Base-by-base conservation (phyloP, 1,284 basidiomycete species). In the Trametes polyzona region DNA sequence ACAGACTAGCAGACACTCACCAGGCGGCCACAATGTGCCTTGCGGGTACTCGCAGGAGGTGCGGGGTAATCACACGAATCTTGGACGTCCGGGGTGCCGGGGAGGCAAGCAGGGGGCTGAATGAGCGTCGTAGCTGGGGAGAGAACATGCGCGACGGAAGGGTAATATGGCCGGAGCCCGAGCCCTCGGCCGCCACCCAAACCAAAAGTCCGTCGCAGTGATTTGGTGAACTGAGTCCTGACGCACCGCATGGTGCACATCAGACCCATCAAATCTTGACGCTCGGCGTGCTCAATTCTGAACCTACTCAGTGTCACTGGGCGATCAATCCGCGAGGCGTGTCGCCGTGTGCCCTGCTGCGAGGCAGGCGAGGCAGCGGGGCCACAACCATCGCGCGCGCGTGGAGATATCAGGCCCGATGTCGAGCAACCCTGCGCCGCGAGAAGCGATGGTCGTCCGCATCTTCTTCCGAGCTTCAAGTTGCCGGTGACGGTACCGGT, bases 241-340 rank as follows among this genome's bases (percentile, higher is more conserved):
- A 36, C 24, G 36, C 46, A 48, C 53, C 53, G 29, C 53, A 55
- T 55, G 53, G 53, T 48, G 11, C 33, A n/a, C 53, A 55, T 55
- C 53, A 55, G 40, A 9, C n/a, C 39, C 46, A 55, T 55, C 53
- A 55, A 30, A 10, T 2, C 17, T 48, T 55, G 46, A 48, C 53
- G 53, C 53, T 21, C 40, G 32, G 16, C n/a, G n/a, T n/a, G n/a
- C n/a, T n/a, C n/a, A 35, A 26, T 16, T 32, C 26, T 30, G 24
- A 26, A 19, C 26, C 36, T 27, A 17, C 36, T 19, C 27, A 24
- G 17, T 32, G 26, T 19, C 27, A 24, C 24, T 32, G 26, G 41
- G 24, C 41, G 29, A 52, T 52, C 50, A 52, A 27, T 14, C 32
- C 41, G 41, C 24, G 21, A 21, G 29, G 36, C 23, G 30, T 42